Percentiles rank a stretch among this genome's conserved stretches.
These are phyloP conservation scores for Candida chilensis DNA, from an alignment of 805 yeast genomes.

Conservation along the genomic window DNA sequence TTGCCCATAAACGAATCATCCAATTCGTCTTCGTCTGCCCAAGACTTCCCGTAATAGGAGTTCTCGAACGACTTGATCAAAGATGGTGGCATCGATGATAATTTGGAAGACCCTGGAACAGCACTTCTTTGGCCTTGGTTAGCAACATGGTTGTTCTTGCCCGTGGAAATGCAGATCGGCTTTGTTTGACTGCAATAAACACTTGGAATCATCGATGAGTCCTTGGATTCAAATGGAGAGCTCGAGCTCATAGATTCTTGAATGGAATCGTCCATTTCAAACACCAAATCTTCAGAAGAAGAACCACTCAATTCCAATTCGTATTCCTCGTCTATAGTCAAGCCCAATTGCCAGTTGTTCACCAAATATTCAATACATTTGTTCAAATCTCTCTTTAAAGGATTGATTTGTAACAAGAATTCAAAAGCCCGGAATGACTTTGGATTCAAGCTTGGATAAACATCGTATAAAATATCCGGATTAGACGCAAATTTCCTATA, in stretches of 20 bases:
- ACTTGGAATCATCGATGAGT: not conserved
- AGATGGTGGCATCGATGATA: not conserved
- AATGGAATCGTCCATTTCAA: not conserved
- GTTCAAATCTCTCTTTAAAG: conserved; percentile 26
- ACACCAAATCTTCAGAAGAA: not conserved
- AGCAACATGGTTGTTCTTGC: not conserved
- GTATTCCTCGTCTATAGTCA: conserved; percentile 1
- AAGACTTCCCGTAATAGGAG: not conserved
- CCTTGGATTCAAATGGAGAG: not conserved
- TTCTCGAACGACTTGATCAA: not conserved
- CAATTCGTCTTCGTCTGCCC: not conserved
- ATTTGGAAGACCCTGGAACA: not conserved
- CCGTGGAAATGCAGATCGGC: not conserved
- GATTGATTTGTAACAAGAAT: conserved; percentile 25
- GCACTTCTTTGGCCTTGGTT: no score
- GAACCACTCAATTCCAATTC: not conserved
- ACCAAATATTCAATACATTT: conserved; percentile 8
- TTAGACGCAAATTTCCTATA: conserved; percentile 29
- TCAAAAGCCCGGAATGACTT: conserved; percentile 31
- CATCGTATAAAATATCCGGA: conserved; percentile 34
- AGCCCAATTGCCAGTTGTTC: not conserved
- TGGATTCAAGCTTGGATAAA: conserved; percentile 35
- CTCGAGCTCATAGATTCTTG: not conserved
- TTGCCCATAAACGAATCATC: no score
- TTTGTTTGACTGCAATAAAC: no score